These are phyloP conservation scores for Pseudozyma sp. DNA, from an alignment of 1,284 basidiomycete species.

Conservation along the genomic window DNA sequence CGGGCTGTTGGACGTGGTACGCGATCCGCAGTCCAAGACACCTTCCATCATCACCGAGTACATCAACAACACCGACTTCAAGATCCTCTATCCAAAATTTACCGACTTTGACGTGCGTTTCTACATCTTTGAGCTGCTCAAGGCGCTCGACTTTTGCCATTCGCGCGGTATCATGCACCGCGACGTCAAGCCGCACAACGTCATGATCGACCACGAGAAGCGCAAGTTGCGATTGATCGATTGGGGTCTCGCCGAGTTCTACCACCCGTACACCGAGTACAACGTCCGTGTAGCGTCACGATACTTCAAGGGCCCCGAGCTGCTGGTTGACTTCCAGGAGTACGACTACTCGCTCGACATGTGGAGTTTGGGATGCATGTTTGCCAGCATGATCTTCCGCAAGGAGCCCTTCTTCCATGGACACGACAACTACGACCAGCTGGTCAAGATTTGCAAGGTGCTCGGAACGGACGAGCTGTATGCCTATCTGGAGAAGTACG, in stretches of 20 bases:
- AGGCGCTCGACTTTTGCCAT: conserved; percentile 97
- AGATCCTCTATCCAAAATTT: conserved; percentile 93
- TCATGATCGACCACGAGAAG: conserved; percentile 99
- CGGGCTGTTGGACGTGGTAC: conserved; percentile 89
- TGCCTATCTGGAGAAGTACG: conserved; percentile 73
- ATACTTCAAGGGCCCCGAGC: conserved; percentile 98
- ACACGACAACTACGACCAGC: conserved; percentile 97
- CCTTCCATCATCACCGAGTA: conserved; percentile 98
- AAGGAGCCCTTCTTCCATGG: conserved; percentile 99
- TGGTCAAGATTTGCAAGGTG: conserved; percentile 98
- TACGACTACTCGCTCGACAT: conserved; percentile 91
- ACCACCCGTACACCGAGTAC: conserved; percentile 96
- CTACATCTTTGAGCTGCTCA: conserved; percentile 96
- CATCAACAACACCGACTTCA: conserved; percentile 98
- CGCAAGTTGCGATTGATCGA: conserved; percentile 95
- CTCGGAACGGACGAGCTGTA: conserved; percentile 96
- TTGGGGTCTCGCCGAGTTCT: conserved; percentile 99
- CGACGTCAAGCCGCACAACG: conserved; percentile 98
- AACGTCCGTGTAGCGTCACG: conserved; percentile 97
- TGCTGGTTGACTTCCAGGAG: conserved; percentile 97
- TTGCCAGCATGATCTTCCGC: conserved; percentile 86
- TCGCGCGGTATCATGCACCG: conserved; percentile 99
- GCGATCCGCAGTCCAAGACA: conserved; percentile 89
- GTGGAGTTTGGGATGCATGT: conserved; percentile 99
- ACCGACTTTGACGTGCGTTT: conserved; percentile 93